A percentile compares a stretch with the other conserved stretches of the same genome.
Evolutionary conservation across 2,329 filamentous ascomycete genomes (phyloP).

Genomic region (Claviceps pazoutovae): DNA sequence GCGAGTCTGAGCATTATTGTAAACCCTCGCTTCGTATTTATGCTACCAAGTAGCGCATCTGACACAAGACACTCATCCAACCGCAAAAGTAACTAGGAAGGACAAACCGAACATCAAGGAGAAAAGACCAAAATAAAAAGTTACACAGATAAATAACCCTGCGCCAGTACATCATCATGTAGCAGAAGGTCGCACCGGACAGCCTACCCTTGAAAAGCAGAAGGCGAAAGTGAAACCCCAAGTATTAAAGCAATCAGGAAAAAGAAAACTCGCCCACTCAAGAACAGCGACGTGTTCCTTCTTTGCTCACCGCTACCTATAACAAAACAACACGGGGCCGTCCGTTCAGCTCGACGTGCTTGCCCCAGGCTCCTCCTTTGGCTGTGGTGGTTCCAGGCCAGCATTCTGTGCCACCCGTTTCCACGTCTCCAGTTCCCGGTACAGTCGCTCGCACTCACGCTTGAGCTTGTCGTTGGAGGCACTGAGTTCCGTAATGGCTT

Average conservation of each 20-base stretch:
- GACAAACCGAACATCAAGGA: not conserved
- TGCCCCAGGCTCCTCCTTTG: constrained; percentile 21
- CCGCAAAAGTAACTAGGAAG: not conserved
- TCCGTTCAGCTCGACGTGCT: constrained; percentile 18
- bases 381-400: constrained; percentile 33
- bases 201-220: not conserved
- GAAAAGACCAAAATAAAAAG: not conserved
- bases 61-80: not conserved
- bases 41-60: not conserved
- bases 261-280: not conserved
- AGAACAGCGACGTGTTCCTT: not conserved
- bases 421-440: constrained; percentile 66
- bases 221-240: not conserved
- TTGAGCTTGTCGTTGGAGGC: constrained; percentile 79
- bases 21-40: not conserved
- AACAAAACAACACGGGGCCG: not conserved
- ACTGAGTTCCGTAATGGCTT: constrained; percentile 78
- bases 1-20: not conserved
- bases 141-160: not conserved
- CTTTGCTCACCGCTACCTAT: no score
- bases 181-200: not conserved
- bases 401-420: constrained; percentile 53
- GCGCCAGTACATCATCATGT: constrained; percentile 1
- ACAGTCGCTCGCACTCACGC: constrained; percentile 62
- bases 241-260: not conserved